Percentiles rank a stretch among this genome's conserved stretches.
Evolutionary conservation across 2,329 filamentous ascomycete species (phyloP).

Genomic region (Alternaria longipes): DNA sequence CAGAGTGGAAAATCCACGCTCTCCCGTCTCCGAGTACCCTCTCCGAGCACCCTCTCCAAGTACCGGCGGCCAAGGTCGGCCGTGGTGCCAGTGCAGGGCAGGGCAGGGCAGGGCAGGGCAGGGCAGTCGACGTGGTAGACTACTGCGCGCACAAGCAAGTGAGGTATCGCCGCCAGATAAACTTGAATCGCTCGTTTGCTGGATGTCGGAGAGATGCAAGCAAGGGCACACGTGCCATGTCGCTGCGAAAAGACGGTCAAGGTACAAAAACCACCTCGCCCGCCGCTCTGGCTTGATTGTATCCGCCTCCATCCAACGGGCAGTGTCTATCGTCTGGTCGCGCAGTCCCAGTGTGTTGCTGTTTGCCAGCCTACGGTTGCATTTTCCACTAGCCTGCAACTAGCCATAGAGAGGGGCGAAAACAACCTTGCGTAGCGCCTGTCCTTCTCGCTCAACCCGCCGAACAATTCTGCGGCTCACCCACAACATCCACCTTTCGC

Average conservation of each 20-base stretch:
- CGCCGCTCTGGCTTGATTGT: not conserved
- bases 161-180: constrained; percentile 24
- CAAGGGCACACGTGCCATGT: constrained; percentile 26
- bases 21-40: not conserved
- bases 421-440: constrained; percentile 32
- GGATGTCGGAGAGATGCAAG: constrained; percentile 20
- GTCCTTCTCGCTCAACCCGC: constrained; percentile 40
- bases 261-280: constrained; percentile 22
- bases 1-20: not conserved
- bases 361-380: constrained; percentile 19
- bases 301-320: not conserved
- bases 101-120: constrained; percentile 6
- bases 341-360: constrained; percentile 25
- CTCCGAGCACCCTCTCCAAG: constrained; percentile 3
- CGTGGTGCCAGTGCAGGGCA: constrained; percentile 5
- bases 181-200: constrained; percentile 17
- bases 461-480: constrained; percentile 47
- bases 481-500: constrained; percentile 41
- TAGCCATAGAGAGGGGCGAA: constrained; percentile 37
- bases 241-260: constrained; percentile 16
- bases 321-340: not conserved
- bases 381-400: constrained; percentile 28
- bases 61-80: constrained; percentile 29
- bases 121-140: constrained; percentile 16
- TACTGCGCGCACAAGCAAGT: constrained; percentile 18